Evolutionary conservation across 805 yeast species (phyloP).

Genomic region (Lipomyces spencermartinsiae): DNA sequence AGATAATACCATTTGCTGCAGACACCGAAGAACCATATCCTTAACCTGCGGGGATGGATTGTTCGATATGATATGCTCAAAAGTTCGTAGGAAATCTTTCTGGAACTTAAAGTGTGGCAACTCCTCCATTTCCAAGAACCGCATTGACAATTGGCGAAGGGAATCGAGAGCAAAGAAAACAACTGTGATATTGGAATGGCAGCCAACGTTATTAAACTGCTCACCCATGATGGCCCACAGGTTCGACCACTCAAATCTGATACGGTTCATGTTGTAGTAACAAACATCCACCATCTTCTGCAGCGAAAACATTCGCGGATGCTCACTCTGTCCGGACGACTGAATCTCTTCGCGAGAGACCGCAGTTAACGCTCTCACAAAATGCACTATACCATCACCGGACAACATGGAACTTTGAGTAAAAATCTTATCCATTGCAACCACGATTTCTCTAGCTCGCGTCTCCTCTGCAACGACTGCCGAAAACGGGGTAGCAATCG

Average conservation of each 20-base stretch:
- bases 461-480: slow-evolving; percentile 47
- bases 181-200: slow-evolving; percentile 75
- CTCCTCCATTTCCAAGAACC: slow-evolving; percentile 93
- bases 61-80: slow-evolving; percentile 75
- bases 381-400: slow-evolving; percentile 84
- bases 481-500: slow-evolving; percentile 28
- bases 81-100: slow-evolving; percentile 89
- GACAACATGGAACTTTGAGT: slow-evolving; percentile 78
- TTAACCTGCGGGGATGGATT: slow-evolving; percentile 73
- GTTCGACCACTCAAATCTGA: slow-evolving; percentile 94
- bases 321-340: slow-evolving; percentile 77
- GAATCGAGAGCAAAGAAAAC: slow-evolving; percentile 93
- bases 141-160: slow-evolving; percentile 85
- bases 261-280: slow-evolving; percentile 95
- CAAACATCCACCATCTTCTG: slow-evolving; percentile 97
- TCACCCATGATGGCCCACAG: slow-evolving; percentile 94
- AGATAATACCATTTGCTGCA: slow-evolving; percentile 80
- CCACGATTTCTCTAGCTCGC: slow-evolving; percentile 46
- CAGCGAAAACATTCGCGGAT: slow-evolving; percentile 89
- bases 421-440: slow-evolving; percentile 81
- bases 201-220: slow-evolving; percentile 83
- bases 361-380: slow-evolving; percentile 83
- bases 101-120: slow-evolving; percentile 95
- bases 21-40: slow-evolving; percentile 88
- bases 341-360: slow-evolving; percentile 92